Evolutionary conservation across 257 asterid genomes (phyloP), one percentile per base, ranked within the genome.

Genomic region (Fraxinus cuspidata): DNA sequence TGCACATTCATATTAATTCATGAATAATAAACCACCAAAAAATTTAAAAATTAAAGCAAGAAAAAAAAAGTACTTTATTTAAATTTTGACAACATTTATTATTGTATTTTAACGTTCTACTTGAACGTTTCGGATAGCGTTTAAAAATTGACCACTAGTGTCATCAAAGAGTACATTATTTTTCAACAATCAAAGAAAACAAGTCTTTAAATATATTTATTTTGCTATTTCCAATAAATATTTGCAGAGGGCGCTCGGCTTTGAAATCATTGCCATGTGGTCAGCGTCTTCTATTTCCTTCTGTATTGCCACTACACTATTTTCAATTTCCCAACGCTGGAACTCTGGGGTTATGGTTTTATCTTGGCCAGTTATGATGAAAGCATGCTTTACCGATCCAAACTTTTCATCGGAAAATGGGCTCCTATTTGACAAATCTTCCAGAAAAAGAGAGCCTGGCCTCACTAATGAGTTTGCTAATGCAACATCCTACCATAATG

Each of bases 251-350:
- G 84, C 12, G 6, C 47, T 18, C 0, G 96, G 88, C 38, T 1
- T 79, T 18, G 87, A 71, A 13, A 87, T 19, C 94, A 91, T 86
- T 29, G 86, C 16, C 96, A 84, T 86, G 76, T 91, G 94, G 68
- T 91, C 94, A 1, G 88, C 83, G 28, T 74, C 0, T 67, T 79
- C 77, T 0, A 87, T 75, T 67, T 85, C 92, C 5, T 44, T 86
- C 12, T 78, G 87, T 78, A 81, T 56, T 1, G 70, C 80, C 51
- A 73, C 91, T 53, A 84, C 88, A 64, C 1, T 32, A 25, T 70
- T 88, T 69, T 85, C 83, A 37, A 88, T 82, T 29, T 29, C 67
- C 92, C 92, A 91, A 3, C 56, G 82, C 10, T 91, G 94, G 28
- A 89, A 89, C 64, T 78, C 74, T 32, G 4, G 15, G 0, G 86